Base-by-base conservation (phyloP, 1,284 basidiomycete species). In the Gymnopus androsaceus region DNA sequence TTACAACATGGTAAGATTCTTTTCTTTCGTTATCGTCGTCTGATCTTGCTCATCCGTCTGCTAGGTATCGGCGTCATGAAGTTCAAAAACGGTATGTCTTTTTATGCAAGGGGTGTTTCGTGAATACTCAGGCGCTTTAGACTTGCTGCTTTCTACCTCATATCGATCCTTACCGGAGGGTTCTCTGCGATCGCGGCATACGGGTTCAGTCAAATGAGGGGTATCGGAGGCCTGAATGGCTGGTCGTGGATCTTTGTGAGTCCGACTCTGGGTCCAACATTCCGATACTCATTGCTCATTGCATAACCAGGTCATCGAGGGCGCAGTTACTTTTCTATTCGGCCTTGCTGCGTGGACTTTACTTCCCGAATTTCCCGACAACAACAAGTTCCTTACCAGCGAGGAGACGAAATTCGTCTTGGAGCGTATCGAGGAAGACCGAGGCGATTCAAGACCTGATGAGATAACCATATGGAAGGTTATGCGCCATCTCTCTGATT, bases 191-290 rank as follows among this genome's bases (percentile, higher is more conserved):
- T 79, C 49, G 68, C 77, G 51, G 75, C 73, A 2, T 79, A 77
- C 59, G 62, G 65, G 28, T 49, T 79, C 34, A 77, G 73, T 53
- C 66, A 73, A 15, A 66, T 79, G 28, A 64, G 64, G 4, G 77
- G 76, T 0, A 70, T 63, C 58, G 56, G 65, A 31, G 74, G 72
- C 6, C 64, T 78, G 49, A 60, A 72, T 27, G 77, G 75, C 8
- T 79, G 78, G 77, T 69, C 75, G 4, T 80, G 76, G 75, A 78
- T 80, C 46, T 80, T 80, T 62, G 78, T 76, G 56, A 57, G 74
- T 67, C 28, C 37, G 8, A 12, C 17, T 38, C n/a, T 28, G 2
- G n/a, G 21, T 15, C 40, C 21, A 15, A 12, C 23, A 3, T 33
- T 2, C n/a, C 33, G 21, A 23, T 36, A 23, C 25, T 31, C 9